Percentiles rank a stretch among this genome's conserved stretches.
These are phyloP conservation scores for Prosopis cineraria DNA, from an alignment of 306 rosid genomes.

Conservation along the genomic window DNA sequence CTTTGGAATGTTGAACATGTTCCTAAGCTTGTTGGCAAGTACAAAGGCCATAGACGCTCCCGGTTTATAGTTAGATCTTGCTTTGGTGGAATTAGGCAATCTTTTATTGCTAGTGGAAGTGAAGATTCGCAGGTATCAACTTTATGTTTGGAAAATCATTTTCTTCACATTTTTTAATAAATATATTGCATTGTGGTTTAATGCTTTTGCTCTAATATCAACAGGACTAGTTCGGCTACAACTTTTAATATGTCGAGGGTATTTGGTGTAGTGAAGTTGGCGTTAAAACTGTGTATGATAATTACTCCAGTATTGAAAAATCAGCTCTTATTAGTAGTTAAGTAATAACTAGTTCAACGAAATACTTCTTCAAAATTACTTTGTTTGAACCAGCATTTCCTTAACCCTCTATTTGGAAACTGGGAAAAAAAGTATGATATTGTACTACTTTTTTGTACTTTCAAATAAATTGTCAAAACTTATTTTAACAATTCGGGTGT, in stretches of 20 bases:
- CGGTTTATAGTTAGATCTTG: slow-evolving; percentile 82
- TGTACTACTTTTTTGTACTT: neutral
- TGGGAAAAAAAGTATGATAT: neutral
- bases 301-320: neutral
- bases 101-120: slow-evolving; percentile 93
- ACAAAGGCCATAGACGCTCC: slow-evolving; percentile 69
- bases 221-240: neutral
- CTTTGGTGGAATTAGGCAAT: slow-evolving; percentile 79
- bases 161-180: neutral
- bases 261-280: too few species aligned
- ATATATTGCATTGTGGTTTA: neutral
- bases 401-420: neutral
- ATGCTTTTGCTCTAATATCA: neutral
- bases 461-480: too few species aligned
- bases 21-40: slow-evolving; percentile 60
- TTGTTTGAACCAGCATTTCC: neutral
- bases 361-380: neutral
- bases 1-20: slow-evolving; percentile 79
- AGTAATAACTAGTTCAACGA: neutral
- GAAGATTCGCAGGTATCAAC: slow-evolving; percentile 90
- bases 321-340: neutral
- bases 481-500: too few species aligned
- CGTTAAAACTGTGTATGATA: too few species aligned
- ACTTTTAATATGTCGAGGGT: neutral
- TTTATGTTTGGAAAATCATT: neutral